Evolutionary conservation across 768 basidiomycete species (phyloP), one percentile per base, ranked within the genome.

Genomic region (Sporobolomyces phaffii): DNA sequence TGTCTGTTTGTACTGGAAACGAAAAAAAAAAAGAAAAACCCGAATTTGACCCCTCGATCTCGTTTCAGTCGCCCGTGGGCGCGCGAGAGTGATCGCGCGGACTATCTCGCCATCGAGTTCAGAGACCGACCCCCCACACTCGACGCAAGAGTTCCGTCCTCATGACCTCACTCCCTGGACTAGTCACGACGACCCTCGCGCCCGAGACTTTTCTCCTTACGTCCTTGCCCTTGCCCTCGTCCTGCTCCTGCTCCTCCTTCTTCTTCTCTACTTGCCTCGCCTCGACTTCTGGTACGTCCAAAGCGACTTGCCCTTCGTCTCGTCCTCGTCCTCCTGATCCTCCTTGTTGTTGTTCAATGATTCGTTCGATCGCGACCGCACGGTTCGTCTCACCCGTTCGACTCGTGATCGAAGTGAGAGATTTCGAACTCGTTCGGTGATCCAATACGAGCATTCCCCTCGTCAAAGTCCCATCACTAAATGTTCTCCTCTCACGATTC

Each of bases 371-470:
- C 29, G 68, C 68, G 1, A 38, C 6, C 1, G 59, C 26, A 2
- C 68, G 68, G 47, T 64, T 60, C 18, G 62, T 54, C 31, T 61
- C 40, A 22, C 65, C 62, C 17, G 51, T 60, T 3, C 41, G 45
- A 3, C n/a, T 8, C 4, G n/a, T 41, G 24, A 51, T 31, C 7
- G 64, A 65, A 17, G 50, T 41, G 3, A 40, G 2, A 24, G 52
- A 26, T 15, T 24, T 34, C 2, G 64, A 54, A 1, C 57, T 59
- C 10, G 38, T 4, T 24, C 69, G 60, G 5, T 50, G 51, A 45
- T 70, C 69, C 1, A 17, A 49, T 11, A 70, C 64, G 17, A 70
- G 56, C 69, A 66, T 70, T n/a, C 69, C 69, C 20, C 69, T 54
- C 5, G 69, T 70, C n/a, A 70, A 45, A 20, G 45, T 50, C 24